These are phyloP conservation scores for Apiospora rasikravindrae DNA, from an alignment of 2,329 filamentous ascomycete species.

Conservation along the genomic window DNA sequence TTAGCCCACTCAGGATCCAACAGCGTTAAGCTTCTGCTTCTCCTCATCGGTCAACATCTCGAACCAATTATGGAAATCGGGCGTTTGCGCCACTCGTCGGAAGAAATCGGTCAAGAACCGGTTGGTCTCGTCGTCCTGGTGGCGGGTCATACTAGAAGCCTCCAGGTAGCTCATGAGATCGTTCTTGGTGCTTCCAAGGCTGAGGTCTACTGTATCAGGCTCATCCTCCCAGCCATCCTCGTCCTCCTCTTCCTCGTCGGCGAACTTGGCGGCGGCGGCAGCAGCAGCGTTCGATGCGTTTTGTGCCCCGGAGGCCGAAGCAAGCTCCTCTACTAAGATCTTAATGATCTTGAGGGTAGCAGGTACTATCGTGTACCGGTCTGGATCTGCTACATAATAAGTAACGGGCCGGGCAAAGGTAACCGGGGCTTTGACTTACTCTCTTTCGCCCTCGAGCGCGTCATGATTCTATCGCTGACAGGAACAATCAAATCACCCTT, in stretches of 20 bases:
- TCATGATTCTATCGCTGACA: constrained; percentile 86
- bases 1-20: background rate
- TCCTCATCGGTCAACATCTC: constrained; percentile 60
- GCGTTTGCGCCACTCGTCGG: constrained; percentile 57
- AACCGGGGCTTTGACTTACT: constrained; percentile 55
- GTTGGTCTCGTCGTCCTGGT: constrained; percentile 89
- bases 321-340: constrained; percentile 89
- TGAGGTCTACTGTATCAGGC: constrained; percentile 77
- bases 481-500: constrained; percentile 90
- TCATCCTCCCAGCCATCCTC: constrained; percentile 93
- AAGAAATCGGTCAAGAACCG: constrained; percentile 86
- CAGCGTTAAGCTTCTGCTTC: constrained; percentile 56
- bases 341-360: constrained; percentile 96
- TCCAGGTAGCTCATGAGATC: constrained; percentile 83
- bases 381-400: constrained; percentile 65
- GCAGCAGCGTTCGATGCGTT: constrained; percentile 58
- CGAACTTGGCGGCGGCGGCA: constrained; percentile 64
- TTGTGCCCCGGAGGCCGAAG: constrained; percentile 74
- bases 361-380: constrained; percentile 85
- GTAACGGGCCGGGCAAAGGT: constrained; percentile 23
- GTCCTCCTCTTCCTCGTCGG: constrained; percentile 64
- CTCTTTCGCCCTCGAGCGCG: constrained; percentile 84
- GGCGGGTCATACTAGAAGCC: constrained; percentile 58
- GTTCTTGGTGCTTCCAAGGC: constrained; percentile 67
- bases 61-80: constrained; percentile 63